A percentile compares a stretch with the other conserved stretches of the same genome.
Conservation (phyloP, 192 early-diverging fungal genomes). For the Coemansia sp. region DNA sequence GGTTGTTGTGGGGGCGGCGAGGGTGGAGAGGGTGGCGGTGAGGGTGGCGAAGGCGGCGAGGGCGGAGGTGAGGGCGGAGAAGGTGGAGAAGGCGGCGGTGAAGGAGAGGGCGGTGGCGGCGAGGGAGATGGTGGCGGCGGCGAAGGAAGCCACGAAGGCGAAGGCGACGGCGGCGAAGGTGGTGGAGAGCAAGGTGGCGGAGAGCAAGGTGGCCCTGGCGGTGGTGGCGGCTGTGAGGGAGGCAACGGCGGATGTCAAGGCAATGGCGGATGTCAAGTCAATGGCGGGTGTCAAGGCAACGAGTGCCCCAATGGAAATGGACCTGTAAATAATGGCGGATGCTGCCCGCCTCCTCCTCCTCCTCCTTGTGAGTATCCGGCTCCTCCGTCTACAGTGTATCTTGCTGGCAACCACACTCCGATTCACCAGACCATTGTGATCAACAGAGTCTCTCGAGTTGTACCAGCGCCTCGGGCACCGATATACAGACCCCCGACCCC, state of each 20-base stretch:
- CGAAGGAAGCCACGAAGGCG: slow-evolving; percentile 10
- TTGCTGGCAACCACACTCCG: background rate
- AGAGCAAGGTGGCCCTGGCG: background rate
- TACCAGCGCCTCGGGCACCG: slow-evolving; percentile 7
- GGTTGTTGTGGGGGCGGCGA: slow-evolving; percentile 23
- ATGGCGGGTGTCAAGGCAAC: background rate
- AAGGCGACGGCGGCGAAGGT: background rate
- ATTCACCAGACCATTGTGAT: slow-evolving; percentile 1
- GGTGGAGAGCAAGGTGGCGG: slow-evolving; percentile 12
- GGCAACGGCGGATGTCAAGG: slow-evolving; percentile 1
- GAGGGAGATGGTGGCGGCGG: slow-evolving; percentile 22
- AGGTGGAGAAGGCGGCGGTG: slow-evolving; percentile 14
- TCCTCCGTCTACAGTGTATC: background rate
- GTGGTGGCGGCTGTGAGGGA: background rate
- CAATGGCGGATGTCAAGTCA: background rate
- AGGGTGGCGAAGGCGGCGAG: slow-evolving; percentile 7
- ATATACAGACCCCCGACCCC: background rate
- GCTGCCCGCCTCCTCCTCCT: slow-evolving; percentile 13
- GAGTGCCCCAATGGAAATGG: slow-evolving; percentile 13
- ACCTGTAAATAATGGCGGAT: slow-evolving; percentile 11
- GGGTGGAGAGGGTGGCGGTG: slow-evolving; percentile 18
- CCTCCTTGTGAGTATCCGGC: slow-evolving; percentile 15
- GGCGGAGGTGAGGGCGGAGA: slow-evolving; percentile 13
- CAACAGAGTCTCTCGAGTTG: background rate
- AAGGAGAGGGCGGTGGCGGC: slow-evolving; percentile 4